Conservation (phyloP, 208 protist species). For the Trichomonas tenax region DNA sequence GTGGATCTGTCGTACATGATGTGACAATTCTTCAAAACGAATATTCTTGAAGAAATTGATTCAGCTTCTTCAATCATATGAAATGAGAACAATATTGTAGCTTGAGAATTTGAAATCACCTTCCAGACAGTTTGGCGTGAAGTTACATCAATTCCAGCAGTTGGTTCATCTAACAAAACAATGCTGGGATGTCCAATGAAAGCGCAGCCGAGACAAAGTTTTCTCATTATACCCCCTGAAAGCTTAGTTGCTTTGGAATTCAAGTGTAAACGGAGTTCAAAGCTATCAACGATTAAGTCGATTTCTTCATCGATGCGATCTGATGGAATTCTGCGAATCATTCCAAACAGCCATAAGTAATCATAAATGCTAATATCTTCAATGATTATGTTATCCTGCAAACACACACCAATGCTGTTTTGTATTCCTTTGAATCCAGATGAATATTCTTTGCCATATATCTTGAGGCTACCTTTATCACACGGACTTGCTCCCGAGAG, state of each 20-base stretch:
- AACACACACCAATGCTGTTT: not conserved
- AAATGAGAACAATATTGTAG: not conserved
- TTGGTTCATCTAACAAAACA: not conserved
- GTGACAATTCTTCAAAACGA: not conserved
- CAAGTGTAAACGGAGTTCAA: not conserved
- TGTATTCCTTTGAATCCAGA: not conserved
- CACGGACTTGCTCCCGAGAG: not conserved
- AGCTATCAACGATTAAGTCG: not conserved
- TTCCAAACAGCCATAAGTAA: not conserved
- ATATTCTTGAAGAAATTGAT: not conserved
- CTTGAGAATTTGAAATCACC: not conserved
- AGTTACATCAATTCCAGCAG: not conserved
- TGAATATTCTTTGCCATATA: not conserved
- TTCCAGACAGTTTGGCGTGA: not conserved
- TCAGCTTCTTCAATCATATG: slow-evolving; percentile 13
- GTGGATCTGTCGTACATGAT: not conserved
- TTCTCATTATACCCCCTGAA: not conserved
- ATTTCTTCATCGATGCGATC: not conserved
- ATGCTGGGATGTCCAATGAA: not conserved
- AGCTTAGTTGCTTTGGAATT: not conserved
- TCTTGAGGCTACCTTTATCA: not conserved
- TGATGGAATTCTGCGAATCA: not conserved
- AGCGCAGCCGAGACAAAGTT: not conserved
- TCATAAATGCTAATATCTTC: not conserved
- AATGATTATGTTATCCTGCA: not conserved